These are phyloP conservation scores for Malassezia dermatis DNA, from an alignment of 1,284 basidiomycete species.

Conservation along the genomic window DNA sequence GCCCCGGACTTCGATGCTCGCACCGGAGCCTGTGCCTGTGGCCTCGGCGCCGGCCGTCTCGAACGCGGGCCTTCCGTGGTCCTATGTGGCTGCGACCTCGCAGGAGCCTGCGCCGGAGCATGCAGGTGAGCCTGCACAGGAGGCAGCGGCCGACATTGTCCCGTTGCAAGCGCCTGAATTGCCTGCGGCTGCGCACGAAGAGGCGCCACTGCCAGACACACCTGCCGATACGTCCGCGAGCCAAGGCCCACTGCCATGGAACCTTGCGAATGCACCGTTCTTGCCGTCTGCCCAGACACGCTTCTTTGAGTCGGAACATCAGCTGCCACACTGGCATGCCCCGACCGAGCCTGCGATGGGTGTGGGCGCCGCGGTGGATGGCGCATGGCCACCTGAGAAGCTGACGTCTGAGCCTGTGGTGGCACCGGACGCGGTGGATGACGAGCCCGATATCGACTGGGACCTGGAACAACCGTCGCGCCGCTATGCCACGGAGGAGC, in stretches of 20 bases:
- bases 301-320: neutral
- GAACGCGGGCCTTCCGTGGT: neutral
- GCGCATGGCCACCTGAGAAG: neutral
- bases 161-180: neutral
- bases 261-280: neutral
- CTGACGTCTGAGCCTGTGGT: neutral
- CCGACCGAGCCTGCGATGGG: neutral
- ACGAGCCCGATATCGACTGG: neutral
- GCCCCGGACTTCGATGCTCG: neutral
- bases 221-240: neutral
- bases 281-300: neutral
- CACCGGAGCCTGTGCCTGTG: neutral
- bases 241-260: neutral
- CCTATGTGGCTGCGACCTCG: neutral
- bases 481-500: conserved; percentile 1
- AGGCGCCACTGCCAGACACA: neutral
- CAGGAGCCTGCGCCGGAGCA: neutral
- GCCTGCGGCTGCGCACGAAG: neutral
- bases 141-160: no score
- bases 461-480: conserved; percentile 1
- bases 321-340: neutral
- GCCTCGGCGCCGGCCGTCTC: neutral
- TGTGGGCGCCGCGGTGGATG: neutral
- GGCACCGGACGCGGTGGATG: neutral
- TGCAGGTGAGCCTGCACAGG: neutral